These are phyloP conservation scores for Rhodofomes roseus DNA, from an alignment of 1,284 basidiomycete genomes.

Conservation along the genomic window DNA sequence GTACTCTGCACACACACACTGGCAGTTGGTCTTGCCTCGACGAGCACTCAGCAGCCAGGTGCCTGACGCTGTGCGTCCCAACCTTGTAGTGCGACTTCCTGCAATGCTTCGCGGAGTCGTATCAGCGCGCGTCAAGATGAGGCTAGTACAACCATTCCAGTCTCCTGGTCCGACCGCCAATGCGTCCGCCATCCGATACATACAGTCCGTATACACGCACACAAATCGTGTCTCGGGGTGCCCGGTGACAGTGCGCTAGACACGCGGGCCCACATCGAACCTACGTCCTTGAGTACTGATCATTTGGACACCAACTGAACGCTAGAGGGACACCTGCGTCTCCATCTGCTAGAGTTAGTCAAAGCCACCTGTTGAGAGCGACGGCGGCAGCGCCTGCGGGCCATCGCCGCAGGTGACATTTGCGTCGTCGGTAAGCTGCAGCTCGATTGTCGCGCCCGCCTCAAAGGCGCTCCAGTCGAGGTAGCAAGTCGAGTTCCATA, in stretches of 20 bases:
- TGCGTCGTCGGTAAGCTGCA: slow-evolving; percentile 50
- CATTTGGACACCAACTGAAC: not conserved
- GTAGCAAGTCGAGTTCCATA: slow-evolving; percentile 58
- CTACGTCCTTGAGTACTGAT: not conserved
- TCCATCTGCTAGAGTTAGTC: slow-evolving; percentile 8
- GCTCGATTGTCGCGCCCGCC: slow-evolving; percentile 43
- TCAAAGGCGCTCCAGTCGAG: slow-evolving; percentile 60
- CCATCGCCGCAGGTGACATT: slow-evolving; percentile 46
- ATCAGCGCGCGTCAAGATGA: not conserved
- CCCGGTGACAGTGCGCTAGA: too few species aligned
- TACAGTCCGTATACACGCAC: not conserved
- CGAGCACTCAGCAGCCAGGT: not conserved
- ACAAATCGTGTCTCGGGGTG: too few species aligned
- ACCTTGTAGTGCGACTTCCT: not conserved
- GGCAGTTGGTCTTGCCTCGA: too few species aligned
- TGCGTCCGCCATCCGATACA: too few species aligned
- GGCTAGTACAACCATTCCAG: not conserved
- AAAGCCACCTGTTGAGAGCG: slow-evolving; percentile 56
- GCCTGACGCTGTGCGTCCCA: not conserved
- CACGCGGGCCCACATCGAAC: not conserved
- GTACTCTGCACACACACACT: too few species aligned
- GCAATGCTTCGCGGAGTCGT: not conserved
- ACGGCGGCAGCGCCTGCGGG: slow-evolving; percentile 47
- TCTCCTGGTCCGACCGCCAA: too few species aligned
- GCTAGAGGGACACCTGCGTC: not conserved